These are phyloP conservation scores for Coprinopsis strossmayeri DNA, from an alignment of 768 basidiomycete genomes.

Conservation along the genomic window DNA sequence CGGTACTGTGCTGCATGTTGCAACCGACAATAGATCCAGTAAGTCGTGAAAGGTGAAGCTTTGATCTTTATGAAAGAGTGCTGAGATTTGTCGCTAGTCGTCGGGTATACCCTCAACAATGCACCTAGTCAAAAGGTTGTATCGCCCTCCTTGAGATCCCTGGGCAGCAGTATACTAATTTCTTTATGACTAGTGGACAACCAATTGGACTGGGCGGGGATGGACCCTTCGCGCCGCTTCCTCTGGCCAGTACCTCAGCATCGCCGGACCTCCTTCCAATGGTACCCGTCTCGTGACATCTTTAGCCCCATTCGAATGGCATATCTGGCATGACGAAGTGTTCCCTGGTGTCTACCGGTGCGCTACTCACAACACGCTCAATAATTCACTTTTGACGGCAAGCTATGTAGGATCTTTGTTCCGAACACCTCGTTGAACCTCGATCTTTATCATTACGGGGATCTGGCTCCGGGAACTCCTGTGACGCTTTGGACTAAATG, in stretches of 20 bases:
- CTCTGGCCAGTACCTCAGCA: slow-evolving; percentile 34
- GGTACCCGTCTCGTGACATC: slow-evolving; percentile 35
- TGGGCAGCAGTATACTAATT: too few relatives aligned
- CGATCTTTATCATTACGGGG: slow-evolving; percentile 44
- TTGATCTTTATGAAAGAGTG: neutral
- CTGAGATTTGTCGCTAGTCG: slow-evolving; percentile 27
- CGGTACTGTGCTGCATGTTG: slow-evolving; percentile 48
- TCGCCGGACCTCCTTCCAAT: slow-evolving; percentile 30
- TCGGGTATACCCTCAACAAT: slow-evolving; percentile 37
- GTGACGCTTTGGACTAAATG: slow-evolving; percentile 44
- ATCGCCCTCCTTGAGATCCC: too few relatives aligned
- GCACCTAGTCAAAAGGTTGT: slow-evolving; percentile 49
- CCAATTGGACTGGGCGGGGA: slow-evolving; percentile 29
- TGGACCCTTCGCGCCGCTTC: slow-evolving; percentile 39
- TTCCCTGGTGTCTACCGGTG: slow-evolving; percentile 37
- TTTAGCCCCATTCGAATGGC: slow-evolving; percentile 35
- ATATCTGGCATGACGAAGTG: slow-evolving; percentile 39
- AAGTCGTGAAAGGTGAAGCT: too few relatives aligned
- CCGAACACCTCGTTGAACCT: slow-evolving; percentile 35
- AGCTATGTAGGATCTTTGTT: slow-evolving; percentile 44
- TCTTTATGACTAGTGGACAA: slow-evolving; percentile 52
- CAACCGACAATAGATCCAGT: slow-evolving; percentile 41
- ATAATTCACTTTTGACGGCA: too few relatives aligned
- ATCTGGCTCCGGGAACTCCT: slow-evolving; percentile 34
- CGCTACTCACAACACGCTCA: too few relatives aligned